A percentile compares a stretch with the other conserved stretches of the same genome.
Conservation (phyloP, 257 asterid genomes). For the Przewalskia tangutica region DNA sequence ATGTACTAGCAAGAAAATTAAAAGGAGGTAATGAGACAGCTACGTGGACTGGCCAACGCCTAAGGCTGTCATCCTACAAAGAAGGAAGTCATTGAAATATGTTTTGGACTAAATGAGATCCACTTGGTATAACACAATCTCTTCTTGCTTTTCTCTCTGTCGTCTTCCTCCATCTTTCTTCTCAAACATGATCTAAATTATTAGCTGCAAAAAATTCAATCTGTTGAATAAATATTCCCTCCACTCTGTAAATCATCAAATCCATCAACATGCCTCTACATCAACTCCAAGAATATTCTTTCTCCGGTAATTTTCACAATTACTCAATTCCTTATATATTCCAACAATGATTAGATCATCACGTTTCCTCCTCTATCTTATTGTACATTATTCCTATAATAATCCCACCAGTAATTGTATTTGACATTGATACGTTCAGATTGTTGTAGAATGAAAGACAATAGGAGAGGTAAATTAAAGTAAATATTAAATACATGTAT, state of each 20-base stretch:
- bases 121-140: slow-evolving; percentile 3
- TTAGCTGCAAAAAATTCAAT: not conserved
- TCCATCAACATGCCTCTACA: not conserved
- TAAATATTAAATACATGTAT: not conserved
- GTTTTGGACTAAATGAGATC: not conserved
- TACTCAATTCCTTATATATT: not conserved
- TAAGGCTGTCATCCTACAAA: not conserved
- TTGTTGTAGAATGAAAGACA: not conserved
- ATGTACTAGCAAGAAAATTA: not conserved
- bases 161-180: not conserved
- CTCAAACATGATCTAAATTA: not conserved
- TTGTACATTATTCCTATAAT: slow-evolving; percentile 1
- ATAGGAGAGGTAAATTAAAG: not conserved
- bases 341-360: not conserved
- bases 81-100: not conserved
- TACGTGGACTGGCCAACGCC: no score
- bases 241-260: not conserved
- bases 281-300: slow-evolving; percentile 1
- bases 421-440: not conserved
- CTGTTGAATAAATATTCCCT: not conserved
- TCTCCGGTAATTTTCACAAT: not conserved
- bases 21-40: not conserved
- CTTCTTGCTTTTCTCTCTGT: not conserved
- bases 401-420: not conserved
- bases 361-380: not conserved